Conservation (phyloP, 805 yeast genomes). For the Wickerhamiella siamensis region DNA sequence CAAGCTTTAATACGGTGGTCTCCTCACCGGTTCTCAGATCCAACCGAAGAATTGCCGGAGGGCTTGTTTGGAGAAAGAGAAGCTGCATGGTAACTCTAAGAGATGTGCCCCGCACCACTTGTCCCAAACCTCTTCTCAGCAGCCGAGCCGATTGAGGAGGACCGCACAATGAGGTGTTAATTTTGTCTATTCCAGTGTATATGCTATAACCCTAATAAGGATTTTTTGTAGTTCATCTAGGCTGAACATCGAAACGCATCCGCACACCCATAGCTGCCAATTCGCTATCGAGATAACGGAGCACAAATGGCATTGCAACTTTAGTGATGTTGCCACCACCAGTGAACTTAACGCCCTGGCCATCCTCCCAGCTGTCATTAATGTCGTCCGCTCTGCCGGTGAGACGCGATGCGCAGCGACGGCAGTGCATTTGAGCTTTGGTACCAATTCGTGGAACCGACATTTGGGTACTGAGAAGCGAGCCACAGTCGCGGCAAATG, state of each 20-base stretch:
- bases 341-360: conserved; percentile 75
- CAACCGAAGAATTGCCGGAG: not conserved
- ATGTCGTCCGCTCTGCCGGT: conserved; percentile 30
- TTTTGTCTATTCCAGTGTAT: no score
- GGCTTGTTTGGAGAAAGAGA: not conserved
- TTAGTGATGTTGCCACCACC: conserved; percentile 94
- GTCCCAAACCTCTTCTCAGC: not conserved
- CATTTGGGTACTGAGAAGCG: conserved; percentile 74
- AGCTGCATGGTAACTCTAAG: not conserved
- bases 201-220: not conserved
- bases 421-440: conserved; percentile 63
- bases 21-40: not conserved
- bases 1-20: not conserved
- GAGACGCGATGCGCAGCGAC: conserved; percentile 72
- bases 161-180: no score
- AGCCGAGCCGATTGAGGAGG: no score
- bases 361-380: conserved; percentile 83
- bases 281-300: conserved; percentile 89
- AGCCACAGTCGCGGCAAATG: conserved; percentile 86
- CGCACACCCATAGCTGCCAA: conserved; percentile 95
- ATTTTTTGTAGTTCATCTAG: no score
- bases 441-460: conserved; percentile 87
- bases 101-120: no score
- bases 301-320: conserved; percentile 91
- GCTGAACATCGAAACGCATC: conserved; percentile 76